Conservation (phyloP, 2,329 filamentous ascomycete species). For the Penicillium oxalicum region DNA sequence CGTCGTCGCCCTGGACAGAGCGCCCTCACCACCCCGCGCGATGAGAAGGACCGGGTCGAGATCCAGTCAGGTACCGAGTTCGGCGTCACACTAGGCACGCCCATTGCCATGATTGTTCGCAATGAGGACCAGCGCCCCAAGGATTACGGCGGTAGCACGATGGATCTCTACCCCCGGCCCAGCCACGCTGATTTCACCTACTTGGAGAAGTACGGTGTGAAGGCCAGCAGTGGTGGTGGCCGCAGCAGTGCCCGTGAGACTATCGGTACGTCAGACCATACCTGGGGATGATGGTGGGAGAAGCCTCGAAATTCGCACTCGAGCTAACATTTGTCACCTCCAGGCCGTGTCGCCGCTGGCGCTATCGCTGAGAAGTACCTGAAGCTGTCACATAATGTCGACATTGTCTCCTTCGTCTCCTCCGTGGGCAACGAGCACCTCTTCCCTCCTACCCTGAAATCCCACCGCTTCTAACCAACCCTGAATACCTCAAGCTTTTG, state of each 20-base stretch:
- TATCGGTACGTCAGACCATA: conserved; percentile 54
- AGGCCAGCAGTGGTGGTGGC: conserved; percentile 84
- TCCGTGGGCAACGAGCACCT: conserved; percentile 76
- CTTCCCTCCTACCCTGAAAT: conserved; percentile 64
- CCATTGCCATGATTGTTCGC: conserved; percentile 77
- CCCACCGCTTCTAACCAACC: conserved; percentile 68
- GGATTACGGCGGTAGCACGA: conserved; percentile 84
- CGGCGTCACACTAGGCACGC: conserved; percentile 82
- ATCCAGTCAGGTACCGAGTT: conserved; percentile 92
- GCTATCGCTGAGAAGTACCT: conserved; percentile 94
- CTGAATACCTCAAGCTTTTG: conserved; percentile 69
- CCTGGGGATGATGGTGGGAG: not conserved
- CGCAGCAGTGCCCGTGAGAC: conserved; percentile 91
- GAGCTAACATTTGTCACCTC: not conserved
- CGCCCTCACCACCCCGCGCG: conserved; percentile 80
- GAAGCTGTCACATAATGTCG: conserved; percentile 68
- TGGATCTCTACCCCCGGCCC: conserved; percentile 85
- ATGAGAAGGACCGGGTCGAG: conserved; percentile 85
- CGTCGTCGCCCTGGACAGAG: conserved; percentile 84
- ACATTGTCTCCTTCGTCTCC: conserved; percentile 86
- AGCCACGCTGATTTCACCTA: conserved; percentile 97
- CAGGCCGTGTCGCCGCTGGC: conserved; percentile 77
- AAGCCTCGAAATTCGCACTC: not conserved
- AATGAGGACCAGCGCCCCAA: conserved; percentile 91
- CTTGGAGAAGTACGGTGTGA: conserved; percentile 92